Evolutionary conservation across 2,329 filamentous ascomycete species (phyloP).

Genomic region (Phialemoniopsis sp.): DNA sequence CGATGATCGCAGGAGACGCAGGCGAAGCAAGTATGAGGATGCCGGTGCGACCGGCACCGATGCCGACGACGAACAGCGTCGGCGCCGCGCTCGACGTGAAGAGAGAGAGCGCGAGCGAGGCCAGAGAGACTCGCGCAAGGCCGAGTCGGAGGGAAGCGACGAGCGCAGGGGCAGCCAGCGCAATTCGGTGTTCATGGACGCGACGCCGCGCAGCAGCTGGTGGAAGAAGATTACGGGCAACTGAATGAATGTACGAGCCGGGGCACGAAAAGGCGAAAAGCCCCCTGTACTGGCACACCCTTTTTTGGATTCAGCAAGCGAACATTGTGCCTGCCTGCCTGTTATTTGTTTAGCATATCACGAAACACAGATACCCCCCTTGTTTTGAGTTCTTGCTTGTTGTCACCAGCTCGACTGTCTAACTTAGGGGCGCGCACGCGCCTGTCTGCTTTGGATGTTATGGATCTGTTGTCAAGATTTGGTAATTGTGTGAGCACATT

Average conservation of each 20-base stretch:
- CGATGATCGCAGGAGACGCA: conserved; percentile 14
- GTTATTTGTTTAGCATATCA: no score
- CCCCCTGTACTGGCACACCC: background rate
- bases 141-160: conserved; percentile 23
- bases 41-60: conserved; percentile 30
- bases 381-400: no score
- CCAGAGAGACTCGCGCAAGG: conserved; percentile 12
- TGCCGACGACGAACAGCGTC: conserved; percentile 16
- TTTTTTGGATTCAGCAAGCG: background rate
- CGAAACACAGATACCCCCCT: no score
- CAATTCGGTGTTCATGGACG: conserved; percentile 35
- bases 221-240: conserved; percentile 49
- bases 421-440: no score
- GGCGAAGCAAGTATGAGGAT: conserved; percentile 18
- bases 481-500: no score
- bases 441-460: no score
- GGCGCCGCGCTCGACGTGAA: conserved; percentile 15
- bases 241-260: conserved; percentile 5
- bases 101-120: conserved; percentile 16
- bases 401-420: no score
- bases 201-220: conserved; percentile 51
- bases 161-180: conserved; percentile 34
- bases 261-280: background rate
- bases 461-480: no score
- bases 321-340: no score